Conservation (phyloP, 257 asterid species). For the Nyctanthes arbortristis region DNA sequence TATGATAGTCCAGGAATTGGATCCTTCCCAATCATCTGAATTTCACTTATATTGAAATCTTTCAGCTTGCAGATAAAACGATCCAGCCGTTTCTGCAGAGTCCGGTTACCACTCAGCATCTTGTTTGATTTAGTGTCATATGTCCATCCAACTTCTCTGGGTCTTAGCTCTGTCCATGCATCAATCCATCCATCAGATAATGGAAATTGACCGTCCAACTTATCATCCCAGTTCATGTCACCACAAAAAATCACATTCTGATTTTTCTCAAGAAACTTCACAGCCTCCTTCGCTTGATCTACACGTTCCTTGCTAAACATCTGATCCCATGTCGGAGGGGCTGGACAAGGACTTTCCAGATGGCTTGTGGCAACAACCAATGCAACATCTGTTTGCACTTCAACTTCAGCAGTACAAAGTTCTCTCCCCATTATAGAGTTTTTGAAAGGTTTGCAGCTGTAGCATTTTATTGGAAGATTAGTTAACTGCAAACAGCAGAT, state of each 20-base stretch:
- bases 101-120: constrained; percentile 73
- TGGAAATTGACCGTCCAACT: constrained; percentile 81
- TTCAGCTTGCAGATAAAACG: constrained; percentile 68
- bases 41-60: constrained; percentile 53
- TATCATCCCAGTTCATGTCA: constrained; percentile 98
- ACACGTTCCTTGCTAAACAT: constrained; percentile 93
- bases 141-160: constrained; percentile 77
- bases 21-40: constrained; percentile 85
- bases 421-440: constrained; percentile 83
- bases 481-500: constrained; percentile 52
- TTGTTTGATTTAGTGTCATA: constrained; percentile 93
- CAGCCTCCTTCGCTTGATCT: constrained; percentile 77
- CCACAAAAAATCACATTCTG: constrained; percentile 83
- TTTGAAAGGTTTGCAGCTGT: constrained; percentile 55
- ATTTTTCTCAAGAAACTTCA: constrained; percentile 49
- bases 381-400: constrained; percentile 40
- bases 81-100: constrained; percentile 77
- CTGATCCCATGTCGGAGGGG: constrained; percentile 95
- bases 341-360: constrained; percentile 88
- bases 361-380: constrained; percentile 85
- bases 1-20: constrained; percentile 61
- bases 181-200: constrained; percentile 72
- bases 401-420: constrained; percentile 68
- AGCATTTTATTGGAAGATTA: constrained; percentile 76
- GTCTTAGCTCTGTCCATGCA: constrained; percentile 77